These are phyloP conservation scores for Yamadazyma dushanensis DNA, from an alignment of 1,139 yeast genomes.

Conservation along the genomic window DNA sequence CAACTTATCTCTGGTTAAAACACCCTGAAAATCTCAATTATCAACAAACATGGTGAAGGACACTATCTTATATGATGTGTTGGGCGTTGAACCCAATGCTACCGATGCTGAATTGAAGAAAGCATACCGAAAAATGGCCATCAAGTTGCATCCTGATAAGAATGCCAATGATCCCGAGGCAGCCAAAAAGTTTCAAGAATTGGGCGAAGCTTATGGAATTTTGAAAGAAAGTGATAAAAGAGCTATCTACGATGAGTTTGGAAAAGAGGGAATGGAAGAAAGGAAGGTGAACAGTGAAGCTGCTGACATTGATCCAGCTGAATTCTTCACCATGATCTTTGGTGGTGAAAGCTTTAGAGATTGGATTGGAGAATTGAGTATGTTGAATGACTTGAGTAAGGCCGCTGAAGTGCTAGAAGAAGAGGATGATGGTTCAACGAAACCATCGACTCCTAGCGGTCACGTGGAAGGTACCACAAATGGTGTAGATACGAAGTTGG, in stretches of 20 bases:
- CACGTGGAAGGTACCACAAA: not conserved
- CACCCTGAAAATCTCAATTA: too few relatives aligned
- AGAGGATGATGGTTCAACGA: conserved; percentile 19
- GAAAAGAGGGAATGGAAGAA: conserved; percentile 41
- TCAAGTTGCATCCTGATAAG: conserved; percentile 95
- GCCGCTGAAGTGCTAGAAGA: conserved; percentile 61
- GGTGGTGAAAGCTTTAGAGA: conserved; percentile 74
- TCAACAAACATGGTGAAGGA: conserved; percentile 72
- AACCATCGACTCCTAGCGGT: conserved; percentile 1
- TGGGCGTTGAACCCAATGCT: conserved; percentile 80
- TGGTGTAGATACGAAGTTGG: conserved; percentile 5
- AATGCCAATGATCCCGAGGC: conserved; percentile 77
- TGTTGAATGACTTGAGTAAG: conserved; percentile 76
- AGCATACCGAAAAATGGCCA: conserved; percentile 90
- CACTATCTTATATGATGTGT: conserved; percentile 80
- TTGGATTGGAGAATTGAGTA: conserved; percentile 86
- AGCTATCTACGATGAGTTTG: conserved; percentile 43
- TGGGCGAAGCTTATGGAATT: conserved; percentile 54
- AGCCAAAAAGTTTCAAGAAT: conserved; percentile 91
- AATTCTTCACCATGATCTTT: conserved; percentile 75
- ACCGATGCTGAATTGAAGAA: conserved; percentile 84
- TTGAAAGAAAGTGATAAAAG: conserved; percentile 39
- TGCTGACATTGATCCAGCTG: conserved; percentile 37
- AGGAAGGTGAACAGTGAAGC: conserved; percentile 22
- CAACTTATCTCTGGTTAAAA: too few relatives aligned